Base-by-base conservation (phyloP, 257 asterid species). In the Gentiana straminea region DNA sequence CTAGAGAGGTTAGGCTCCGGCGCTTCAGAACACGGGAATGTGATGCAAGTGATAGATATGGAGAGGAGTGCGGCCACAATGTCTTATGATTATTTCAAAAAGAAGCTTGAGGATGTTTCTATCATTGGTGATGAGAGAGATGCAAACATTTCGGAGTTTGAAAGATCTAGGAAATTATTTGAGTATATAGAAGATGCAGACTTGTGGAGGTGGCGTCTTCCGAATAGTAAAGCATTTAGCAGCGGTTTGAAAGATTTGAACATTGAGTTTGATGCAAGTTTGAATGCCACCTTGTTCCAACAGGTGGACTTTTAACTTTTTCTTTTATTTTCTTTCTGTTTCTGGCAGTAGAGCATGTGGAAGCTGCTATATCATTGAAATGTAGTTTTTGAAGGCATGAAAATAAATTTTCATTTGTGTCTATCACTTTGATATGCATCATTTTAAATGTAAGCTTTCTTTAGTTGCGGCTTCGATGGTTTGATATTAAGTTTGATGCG, bases 41-140 rank as follows among this genome's bases (percentile, higher is more conserved):
- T 84, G 73, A 64, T 59, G 46, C 84, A 77, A 74, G 81, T 81
- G 64, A 80, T 89, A 4, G 97, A 89, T 70, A 80, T 86, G 83
- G 75, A 77, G 63, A 84, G 94, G 71, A 89, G 96, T 77, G 97
- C 88, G 45, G 97, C 97, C 58, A 86, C 97, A 64, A 84, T 89
- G 61, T 86, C 95, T 65, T 79, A 68, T 77, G 96, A 89, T 77
- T 89, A 86, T 80, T 89, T 89, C 83, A 77, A 64, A 78, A 86
- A 68, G 57, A 84, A 82, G 74, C 88, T 89, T 65, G 72, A 69
- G 64, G 73, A 63, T 33, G 24, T 24, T 12, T 65, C 56, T 45
- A 54, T 49, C n/a, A 53, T 51, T 45, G 68, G 61, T 32, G 70
- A 67, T 49, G 54, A 35, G 55, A 4, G 35, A 49, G 54, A 48